These are phyloP conservation scores for Diaporthe australafricana DNA, from an alignment of 2,329 filamentous ascomycete species.

Conservation along the genomic window DNA sequence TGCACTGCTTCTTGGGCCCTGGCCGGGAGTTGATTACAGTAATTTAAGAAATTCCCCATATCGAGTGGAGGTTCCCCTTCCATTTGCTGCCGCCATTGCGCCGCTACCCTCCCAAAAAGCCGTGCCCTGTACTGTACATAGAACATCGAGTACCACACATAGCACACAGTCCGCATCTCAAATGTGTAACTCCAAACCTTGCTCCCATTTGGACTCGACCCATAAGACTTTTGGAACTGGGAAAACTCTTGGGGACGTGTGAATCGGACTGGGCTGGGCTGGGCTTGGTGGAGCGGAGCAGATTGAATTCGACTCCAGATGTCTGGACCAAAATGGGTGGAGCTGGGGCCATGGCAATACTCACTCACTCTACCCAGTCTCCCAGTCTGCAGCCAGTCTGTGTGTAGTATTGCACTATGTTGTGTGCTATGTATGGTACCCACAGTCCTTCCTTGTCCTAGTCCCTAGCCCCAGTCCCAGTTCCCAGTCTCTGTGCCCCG, in stretches of 20 bases:
- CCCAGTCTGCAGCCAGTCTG: not conserved
- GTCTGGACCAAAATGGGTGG: not conserved
- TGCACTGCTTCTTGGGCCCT: conserved; percentile 11
- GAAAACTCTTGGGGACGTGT: not conserved
- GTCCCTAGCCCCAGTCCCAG: conserved; percentile 8
- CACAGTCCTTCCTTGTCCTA: conserved; percentile 5
- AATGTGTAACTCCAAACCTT: not conserved
- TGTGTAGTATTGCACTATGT: not conserved
- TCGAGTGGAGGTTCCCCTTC: conserved; percentile 26
- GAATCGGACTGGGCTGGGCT: not conserved
- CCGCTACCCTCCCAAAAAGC: not conserved
- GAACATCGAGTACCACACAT: not conserved
- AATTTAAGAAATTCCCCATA: conserved; percentile 23
- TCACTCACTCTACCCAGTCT: conserved; percentile 4
- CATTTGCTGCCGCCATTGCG: conserved; percentile 21
- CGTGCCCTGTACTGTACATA: no score
- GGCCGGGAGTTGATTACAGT: conserved; percentile 25
- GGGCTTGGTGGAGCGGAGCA: not conserved
- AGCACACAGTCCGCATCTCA: not conserved
- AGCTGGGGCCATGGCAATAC: not conserved
- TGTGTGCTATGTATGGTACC: not conserved
- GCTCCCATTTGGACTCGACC: not conserved
- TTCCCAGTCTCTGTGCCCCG: conserved; percentile 3
- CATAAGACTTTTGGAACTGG: not conserved
- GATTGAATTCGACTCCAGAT: not conserved